Evolutionary conservation across 2,329 filamentous ascomycete species (phyloP), one percentile per base, ranked within the genome.

Genomic region (Neofusicoccum sp.): DNA sequence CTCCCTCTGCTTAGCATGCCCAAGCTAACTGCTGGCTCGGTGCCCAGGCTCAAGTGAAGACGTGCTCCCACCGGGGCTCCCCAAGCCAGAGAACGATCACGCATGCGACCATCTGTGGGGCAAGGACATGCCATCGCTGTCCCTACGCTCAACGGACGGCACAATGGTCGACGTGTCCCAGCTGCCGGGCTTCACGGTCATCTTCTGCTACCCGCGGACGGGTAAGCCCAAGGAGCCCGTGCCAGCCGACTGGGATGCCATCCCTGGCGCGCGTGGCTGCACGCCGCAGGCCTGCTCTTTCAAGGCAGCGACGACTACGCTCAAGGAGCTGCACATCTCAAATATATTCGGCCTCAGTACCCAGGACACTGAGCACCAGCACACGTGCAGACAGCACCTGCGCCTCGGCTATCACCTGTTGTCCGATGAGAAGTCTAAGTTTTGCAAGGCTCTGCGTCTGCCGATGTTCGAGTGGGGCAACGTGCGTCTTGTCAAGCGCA

Each of bases 231-330:
- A 73, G 64, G 77, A 81, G 64, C 73, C 67, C 1, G 73, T 80
- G n/a, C 72, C 77, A 47, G 71, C 76, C 33, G 69, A 72, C 11
- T 80, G 77, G 78, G 77, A 80, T 67, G 65, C 70, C 14, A 80
- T 80, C 60, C 77, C 77, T 4, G 78, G 79, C 33, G 78, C 78
- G 6, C 69, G 77, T 63, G 78, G 78, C 60, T 81, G 78, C 67
- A 79, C 79, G 12, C 76, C 77, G 5, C 77, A 79, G 70, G 77
- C 78, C 12, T 80, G 79, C 68, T 75, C 74, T 9, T 80, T 81
- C 71, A 74, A 76, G 29, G 77, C 79, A 66, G 66, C 67, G 5
- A 66, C 69, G 2, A 52, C 68, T 3, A 69, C 74, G 9, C 69
- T 79, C 14, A 56, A 65, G n/a, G 48, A 64, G 2, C 61, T 67